A percentile compares a stretch with the other conserved stretches of the same genome.
Evolutionary conservation across 2,329 filamentous ascomycete species (phyloP).

Genomic region (Sporothrix globosa): DNA sequence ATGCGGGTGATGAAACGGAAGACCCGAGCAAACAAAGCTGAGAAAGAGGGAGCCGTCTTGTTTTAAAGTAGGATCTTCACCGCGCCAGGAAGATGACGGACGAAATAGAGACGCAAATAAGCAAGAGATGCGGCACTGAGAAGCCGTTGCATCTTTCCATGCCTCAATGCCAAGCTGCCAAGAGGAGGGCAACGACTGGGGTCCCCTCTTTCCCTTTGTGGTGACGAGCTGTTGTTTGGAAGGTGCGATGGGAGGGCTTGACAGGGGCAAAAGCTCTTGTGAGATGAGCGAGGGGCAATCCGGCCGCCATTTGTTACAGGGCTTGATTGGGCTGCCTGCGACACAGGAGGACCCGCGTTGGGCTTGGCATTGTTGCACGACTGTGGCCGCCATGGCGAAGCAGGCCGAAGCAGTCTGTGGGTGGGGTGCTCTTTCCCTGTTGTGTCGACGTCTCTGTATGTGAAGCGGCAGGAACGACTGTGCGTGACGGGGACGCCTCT

Average conservation of each 20-base stretch:
- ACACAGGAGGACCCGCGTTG: slow-evolving; percentile 23
- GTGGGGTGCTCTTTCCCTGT: slow-evolving; percentile 3
- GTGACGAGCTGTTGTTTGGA: slow-evolving; percentile 21
- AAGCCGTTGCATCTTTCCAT: slow-evolving; percentile 23
- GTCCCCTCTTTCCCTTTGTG: slow-evolving; percentile 34
- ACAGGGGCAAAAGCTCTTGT: neutral
- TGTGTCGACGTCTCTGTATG: neutral
- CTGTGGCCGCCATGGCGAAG: neutral
- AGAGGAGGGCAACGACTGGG: slow-evolving; percentile 31
- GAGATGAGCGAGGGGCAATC: slow-evolving; percentile 28
- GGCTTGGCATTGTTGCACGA: slow-evolving; percentile 34
- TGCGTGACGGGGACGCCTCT: neutral
- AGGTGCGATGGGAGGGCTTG: neutral
- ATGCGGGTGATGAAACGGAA: slow-evolving; percentile 4
- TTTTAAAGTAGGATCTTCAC: slow-evolving; percentile 9
- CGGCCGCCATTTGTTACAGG: neutral
- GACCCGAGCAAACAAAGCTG: neutral
- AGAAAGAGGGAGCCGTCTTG: slow-evolving; percentile 20
- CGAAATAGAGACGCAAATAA: neutral
- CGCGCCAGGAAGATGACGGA: slow-evolving; percentile 3
- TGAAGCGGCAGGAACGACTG: slow-evolving; percentile 14
- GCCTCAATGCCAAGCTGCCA: slow-evolving; percentile 35
- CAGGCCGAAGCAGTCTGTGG: slow-evolving; percentile 1
- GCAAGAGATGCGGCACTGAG: slow-evolving; percentile 6
- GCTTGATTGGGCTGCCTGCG: slow-evolving; percentile 24